These are phyloP conservation scores for Aspergillus fijiensis DNA, from an alignment of 2,329 filamentous ascomycete genomes.

Conservation along the genomic window DNA sequence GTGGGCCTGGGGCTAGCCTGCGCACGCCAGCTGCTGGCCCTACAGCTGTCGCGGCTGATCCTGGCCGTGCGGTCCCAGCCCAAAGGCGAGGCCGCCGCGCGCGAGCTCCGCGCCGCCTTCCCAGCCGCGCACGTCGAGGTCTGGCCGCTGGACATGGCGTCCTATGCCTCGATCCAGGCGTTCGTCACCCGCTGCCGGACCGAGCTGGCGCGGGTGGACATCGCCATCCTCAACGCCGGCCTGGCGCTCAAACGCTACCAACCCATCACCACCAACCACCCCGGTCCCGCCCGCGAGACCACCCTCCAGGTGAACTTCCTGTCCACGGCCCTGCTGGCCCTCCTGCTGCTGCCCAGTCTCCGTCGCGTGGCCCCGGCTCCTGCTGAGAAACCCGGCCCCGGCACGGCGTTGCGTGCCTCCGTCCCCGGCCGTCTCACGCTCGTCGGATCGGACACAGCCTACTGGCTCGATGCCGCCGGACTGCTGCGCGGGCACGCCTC, in stretches of 20 bases:
- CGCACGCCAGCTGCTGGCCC: not conserved
- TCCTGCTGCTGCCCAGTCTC: slow-evolving; percentile 20
- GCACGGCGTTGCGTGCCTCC: not conserved
- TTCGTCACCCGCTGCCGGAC: slow-evolving; percentile 41
- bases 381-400: slow-evolving; percentile 1
- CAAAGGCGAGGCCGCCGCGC: not conserved
- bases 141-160: slow-evolving; percentile 52
- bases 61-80: not conserved
- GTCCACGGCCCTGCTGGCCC: slow-evolving; percentile 21
- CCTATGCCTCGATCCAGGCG: slow-evolving; percentile 46
- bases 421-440: not conserved
- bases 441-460: not conserved
- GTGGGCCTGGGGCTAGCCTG: not conserved
- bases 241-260: slow-evolving; percentile 24
- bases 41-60: not conserved
- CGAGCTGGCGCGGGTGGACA: slow-evolving; percentile 41
- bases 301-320: slow-evolving; percentile 44
- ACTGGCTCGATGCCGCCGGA: not conserved
- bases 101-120: not conserved
- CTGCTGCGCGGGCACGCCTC: not conserved
- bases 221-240: slow-evolving; percentile 50
- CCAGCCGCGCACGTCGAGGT: slow-evolving; percentile 41
- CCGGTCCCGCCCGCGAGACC: slow-evolving; percentile 14
- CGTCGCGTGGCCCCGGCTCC: too few species aligned
- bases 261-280: not conserved